Evolutionary conservation across 306 rosid species (phyloP), one percentile per base, ranked within the genome.

Genomic region (Quercus agrifolia): DNA sequence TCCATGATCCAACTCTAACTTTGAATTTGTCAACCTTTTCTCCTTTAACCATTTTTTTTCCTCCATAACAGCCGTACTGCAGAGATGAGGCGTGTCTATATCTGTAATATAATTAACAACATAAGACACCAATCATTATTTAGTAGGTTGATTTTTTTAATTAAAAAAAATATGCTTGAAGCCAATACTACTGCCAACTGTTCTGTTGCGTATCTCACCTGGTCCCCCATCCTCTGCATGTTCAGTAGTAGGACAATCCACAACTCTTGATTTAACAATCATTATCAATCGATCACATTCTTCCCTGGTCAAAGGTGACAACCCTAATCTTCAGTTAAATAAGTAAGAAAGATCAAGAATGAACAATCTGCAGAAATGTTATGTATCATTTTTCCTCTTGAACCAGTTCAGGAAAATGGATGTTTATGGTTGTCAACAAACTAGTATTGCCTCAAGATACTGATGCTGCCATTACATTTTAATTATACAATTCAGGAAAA

Each of bases 21-120:
- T 90, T 68, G 93, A 85, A 77, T 86, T 84, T 75, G 85, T 84
- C 13, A 76, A 87, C 85, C 87, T 93, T 91, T 89, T 90, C 84
- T 89, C 94, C 79, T 75, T 85, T 71, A 91, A 74, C 98, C 98
- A 96, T 86, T 88, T 93, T 81, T 86, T 93, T 44, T 97, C 98
- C 89, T 93, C 97, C 81, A 88, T 74, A 84, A 93, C 83, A 66
- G 98, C 98, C 30, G 94, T 86, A 73, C 88, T 87, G 52, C 88
- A 84, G 83, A 92, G 88, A 30, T 85, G 91, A 49, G 89, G 89
- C 35, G 85, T 79, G 68, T 73, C 89, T 77, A 41, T 49, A 77
- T 79, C 87, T 81, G 85, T 56, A 83, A 80, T 55, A 82, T 15
- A 83, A 74, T 79, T 78, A 74, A 71, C 69, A 79, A 54, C 71